A percentile compares a stretch with the other conserved stretches of the same genome.
Conservation (phyloP, 768 basidiomycete genomes). For the Cyclocybe cylindracea region DNA sequence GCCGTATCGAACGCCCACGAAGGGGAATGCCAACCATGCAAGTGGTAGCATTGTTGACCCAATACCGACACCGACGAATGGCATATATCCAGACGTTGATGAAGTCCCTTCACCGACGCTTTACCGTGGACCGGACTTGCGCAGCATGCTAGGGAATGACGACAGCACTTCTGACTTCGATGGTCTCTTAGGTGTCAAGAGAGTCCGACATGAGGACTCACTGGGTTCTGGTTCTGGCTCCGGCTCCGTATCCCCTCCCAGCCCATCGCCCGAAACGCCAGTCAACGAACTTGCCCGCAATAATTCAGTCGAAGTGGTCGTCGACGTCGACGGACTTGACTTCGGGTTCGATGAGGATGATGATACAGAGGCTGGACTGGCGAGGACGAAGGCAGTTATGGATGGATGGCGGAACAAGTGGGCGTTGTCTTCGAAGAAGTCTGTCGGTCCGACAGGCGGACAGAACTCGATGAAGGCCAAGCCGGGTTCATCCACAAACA, state of each 20-base stretch:
- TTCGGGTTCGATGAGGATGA: slow-evolving; percentile 24
- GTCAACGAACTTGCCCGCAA: neutral
- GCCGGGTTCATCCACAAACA: neutral
- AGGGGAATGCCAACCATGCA: neutral
- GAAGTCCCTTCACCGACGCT: slow-evolving; percentile 22
- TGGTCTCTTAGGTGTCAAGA: neutral
- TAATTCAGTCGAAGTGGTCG: slow-evolving; percentile 11
- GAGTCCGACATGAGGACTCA: slow-evolving; percentile 4
- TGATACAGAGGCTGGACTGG: slow-evolving; percentile 11
- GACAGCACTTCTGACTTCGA: slow-evolving; percentile 6
- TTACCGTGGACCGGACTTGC: slow-evolving; percentile 24
- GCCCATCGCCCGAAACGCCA: slow-evolving; percentile 38
- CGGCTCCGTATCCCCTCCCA: slow-evolving; percentile 28
- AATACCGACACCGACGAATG: slow-evolving; percentile 19
- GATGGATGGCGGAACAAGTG: slow-evolving; percentile 31
- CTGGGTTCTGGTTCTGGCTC: slow-evolving; percentile 10
- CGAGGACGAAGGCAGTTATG: slow-evolving; percentile 23
- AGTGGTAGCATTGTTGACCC: slow-evolving; percentile 9
- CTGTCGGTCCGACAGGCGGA: neutral
- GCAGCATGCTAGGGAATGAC: slow-evolving; percentile 17
- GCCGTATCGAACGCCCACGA: slow-evolving; percentile 10
- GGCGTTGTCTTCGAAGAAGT: slow-evolving; percentile 17
- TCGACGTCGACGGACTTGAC: slow-evolving; percentile 27
- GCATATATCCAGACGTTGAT: slow-evolving; percentile 9
- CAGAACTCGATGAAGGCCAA: neutral